These are phyloP conservation scores for Fusarium buxicola DNA, from an alignment of 2,329 filamentous ascomycete genomes.

Conservation along the genomic window DNA sequence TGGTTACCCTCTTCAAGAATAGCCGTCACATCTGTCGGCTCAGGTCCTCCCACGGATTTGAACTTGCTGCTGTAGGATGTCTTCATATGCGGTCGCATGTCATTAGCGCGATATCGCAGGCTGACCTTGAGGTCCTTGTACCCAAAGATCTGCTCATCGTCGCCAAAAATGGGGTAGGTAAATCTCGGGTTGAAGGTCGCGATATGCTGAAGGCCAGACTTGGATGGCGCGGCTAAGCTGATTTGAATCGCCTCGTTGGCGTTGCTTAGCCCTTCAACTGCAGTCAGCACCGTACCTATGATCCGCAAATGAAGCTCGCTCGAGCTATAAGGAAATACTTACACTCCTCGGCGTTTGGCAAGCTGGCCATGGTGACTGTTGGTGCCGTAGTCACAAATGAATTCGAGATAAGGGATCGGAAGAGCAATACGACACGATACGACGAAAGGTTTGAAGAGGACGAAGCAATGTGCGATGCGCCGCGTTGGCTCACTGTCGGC, in stretches of 20 bases:
- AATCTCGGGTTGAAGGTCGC: conserved; percentile 84
- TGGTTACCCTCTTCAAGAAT: conserved; percentile 73
- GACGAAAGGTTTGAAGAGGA: neutral
- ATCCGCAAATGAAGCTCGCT: neutral
- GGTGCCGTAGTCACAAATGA: neutral
- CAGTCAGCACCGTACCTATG: conserved; percentile 32
- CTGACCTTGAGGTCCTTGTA: conserved; percentile 85
- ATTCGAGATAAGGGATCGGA: neutral
- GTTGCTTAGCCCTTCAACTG: conserved; percentile 65
- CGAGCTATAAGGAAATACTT: conserved; percentile 29
- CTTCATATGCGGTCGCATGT: conserved; percentile 82
- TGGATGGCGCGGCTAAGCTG: conserved; percentile 65
- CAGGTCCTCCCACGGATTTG: conserved; percentile 72
- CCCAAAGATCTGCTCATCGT: conserved; percentile 92
- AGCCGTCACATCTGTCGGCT: conserved; percentile 75
- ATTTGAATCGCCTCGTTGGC: conserved; percentile 73
- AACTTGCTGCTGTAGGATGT: conserved; percentile 80
- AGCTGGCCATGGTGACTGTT: conserved; percentile 44
- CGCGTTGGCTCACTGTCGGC: conserved; percentile 8
- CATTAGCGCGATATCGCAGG: conserved; percentile 73
- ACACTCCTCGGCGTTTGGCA: conserved; percentile 51
- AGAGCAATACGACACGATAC: conserved; percentile 6
- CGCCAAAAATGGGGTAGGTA: conserved; percentile 92
- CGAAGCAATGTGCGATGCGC: conserved; percentile 18
- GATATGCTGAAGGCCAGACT: conserved; percentile 65